A percentile compares a stretch with the other conserved stretches of the same genome.
phyloP scores from a whole-genome alignment of 768 basidiomycete genomes.

The Phaeotremella fagi region DNA sequence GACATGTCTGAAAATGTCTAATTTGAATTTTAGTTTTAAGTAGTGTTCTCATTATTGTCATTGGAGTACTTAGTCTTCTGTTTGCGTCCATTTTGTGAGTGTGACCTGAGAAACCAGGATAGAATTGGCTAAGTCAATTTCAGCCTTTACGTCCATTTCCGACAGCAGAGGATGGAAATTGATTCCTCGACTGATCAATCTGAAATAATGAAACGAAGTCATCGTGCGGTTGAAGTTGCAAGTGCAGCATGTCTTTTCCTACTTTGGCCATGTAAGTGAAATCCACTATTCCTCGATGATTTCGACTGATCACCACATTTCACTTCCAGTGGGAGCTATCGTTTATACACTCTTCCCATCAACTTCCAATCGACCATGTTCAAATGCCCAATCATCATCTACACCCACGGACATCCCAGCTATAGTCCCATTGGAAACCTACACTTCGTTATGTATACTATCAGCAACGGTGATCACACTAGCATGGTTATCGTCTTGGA shows the following conservation, averaged over 20 bases:
- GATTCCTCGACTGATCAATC: background rate
- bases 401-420: slow-evolving; percentile 4
- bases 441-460: slow-evolving; percentile 18
- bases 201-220: slow-evolving; percentile 1
- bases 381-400: slow-evolving; percentile 22
- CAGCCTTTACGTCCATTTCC: background rate
- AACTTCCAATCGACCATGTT: slow-evolving; percentile 27
- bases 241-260: slow-evolving; percentile 20
- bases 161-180: background rate
- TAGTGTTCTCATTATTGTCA: slow-evolving; percentile 8
- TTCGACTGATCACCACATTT: background rate
- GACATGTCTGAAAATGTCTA: background rate
- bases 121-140: background rate
- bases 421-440: background rate
- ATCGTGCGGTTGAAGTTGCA: slow-evolving; percentile 29
- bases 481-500: slow-evolving; percentile 30
- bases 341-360: slow-evolving; percentile 37
- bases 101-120: background rate
- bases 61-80: slow-evolving; percentile 1
- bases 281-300: background rate
- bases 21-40: background rate
- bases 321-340: slow-evolving; percentile 25
- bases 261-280: slow-evolving; percentile 40
- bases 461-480: slow-evolving; percentile 18
- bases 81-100: slow-evolving; percentile 13